Percentiles rank a stretch among this genome's conserved stretches.
Conservation (phyloP, 495 filamentous ascomycete species). For the Melanomma pulvis-pyrius region DNA sequence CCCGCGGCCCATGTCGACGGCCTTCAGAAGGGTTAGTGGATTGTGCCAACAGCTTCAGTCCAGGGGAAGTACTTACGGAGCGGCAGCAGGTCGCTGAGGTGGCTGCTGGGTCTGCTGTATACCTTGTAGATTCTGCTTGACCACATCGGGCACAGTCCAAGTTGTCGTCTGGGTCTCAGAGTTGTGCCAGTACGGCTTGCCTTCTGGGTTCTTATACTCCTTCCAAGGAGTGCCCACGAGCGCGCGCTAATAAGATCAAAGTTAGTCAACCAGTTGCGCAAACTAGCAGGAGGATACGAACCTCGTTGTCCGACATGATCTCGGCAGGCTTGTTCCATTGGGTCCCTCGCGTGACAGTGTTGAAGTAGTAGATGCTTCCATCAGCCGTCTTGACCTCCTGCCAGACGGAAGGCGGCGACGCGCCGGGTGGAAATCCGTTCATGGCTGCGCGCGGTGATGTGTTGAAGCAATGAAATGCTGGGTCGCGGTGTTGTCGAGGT, state of each 20-base stretch:
- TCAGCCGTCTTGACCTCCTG: slow-evolving; percentile 81
- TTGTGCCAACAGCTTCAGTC: background rate
- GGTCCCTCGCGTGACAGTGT: slow-evolving; percentile 80
- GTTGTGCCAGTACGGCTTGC: slow-evolving; percentile 92
- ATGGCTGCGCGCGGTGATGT: slow-evolving; percentile 49
- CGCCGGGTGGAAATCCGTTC: slow-evolving; percentile 54
- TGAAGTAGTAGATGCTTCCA: slow-evolving; percentile 92
- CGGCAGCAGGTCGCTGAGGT: slow-evolving; percentile 45
- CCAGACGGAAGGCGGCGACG: slow-evolving; percentile 53
- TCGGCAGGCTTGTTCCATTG: slow-evolving; percentile 94
- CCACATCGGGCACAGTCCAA: slow-evolving; percentile 91
- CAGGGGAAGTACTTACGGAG: slow-evolving; percentile 23
- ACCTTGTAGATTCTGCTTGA: slow-evolving; percentile 66
- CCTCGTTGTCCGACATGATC: slow-evolving; percentile 85
- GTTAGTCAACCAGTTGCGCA: background rate
- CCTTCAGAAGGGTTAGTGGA: slow-evolving; percentile 61
- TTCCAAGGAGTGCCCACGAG: slow-evolving; percentile 87
- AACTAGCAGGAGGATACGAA: slow-evolving; percentile 47
- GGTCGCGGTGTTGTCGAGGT: background rate
- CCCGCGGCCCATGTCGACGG: slow-evolving; percentile 25
- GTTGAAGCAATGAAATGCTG: background rate
- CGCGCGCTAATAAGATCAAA: slow-evolving; percentile 62
- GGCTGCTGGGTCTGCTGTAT: slow-evolving; percentile 49
- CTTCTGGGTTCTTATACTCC: slow-evolving; percentile 78
- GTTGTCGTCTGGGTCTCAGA: slow-evolving; percentile 87